phyloP scores from a whole-genome alignment of 176 grass and related monocot genomes.

The Cymbopogon citratus region DNA sequence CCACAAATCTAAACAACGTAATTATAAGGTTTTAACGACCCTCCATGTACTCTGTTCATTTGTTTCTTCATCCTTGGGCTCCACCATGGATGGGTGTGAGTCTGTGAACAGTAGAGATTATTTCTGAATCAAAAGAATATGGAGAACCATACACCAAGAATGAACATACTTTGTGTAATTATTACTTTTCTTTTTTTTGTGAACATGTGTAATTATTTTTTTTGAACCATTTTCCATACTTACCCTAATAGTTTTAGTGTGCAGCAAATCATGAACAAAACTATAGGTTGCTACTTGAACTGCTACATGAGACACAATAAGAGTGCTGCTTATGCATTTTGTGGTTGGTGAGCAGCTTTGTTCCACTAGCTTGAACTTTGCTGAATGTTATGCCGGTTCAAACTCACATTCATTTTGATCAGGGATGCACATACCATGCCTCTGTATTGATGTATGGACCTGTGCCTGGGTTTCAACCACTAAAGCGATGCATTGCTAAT shows the following conservation, averaged over 20 bases:
- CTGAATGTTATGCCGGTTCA: not conserved
- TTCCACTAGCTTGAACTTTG: not conserved
- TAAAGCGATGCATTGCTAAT: not conserved
- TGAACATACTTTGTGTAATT: not conserved
- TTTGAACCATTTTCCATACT: not conserved
- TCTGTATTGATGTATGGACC: not conserved
- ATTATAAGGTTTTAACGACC: constrained; percentile 4
- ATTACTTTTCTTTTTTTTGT: not conserved
- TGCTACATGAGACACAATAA: not conserved
- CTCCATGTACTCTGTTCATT: constrained; percentile 43
- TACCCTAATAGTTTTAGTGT: constrained; percentile 2
- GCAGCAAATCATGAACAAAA: constrained; percentile 7
- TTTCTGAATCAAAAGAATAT: not conserved
- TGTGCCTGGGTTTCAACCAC: not conserved
- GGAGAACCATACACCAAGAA: constrained; percentile 1
- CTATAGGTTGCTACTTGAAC: not conserved
- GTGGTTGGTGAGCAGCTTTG: not conserved
- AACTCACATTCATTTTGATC: not conserved
- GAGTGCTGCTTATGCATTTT: not conserved
- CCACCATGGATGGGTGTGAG: constrained; percentile 32
- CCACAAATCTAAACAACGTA: not conserved
- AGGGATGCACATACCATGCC: not conserved
- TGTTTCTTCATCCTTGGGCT: constrained; percentile 46
- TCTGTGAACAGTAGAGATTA: constrained; percentile 33
- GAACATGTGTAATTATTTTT: no score